Base-by-base conservation (phyloP, 2,329 filamentous ascomycete genomes). In the Trematosphaeria pertusa region DNA sequence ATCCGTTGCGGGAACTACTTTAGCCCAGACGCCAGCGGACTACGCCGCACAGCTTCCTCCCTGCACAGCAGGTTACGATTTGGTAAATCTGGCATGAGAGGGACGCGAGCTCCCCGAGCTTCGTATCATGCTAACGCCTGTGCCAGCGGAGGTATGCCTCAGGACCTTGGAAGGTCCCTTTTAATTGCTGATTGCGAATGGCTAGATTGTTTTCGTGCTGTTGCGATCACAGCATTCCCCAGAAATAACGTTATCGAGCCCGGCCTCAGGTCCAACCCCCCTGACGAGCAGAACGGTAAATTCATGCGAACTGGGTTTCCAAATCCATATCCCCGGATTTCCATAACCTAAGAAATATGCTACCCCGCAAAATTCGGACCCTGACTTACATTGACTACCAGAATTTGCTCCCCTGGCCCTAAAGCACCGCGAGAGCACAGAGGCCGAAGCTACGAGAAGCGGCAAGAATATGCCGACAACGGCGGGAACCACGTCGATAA, bases 301-400 rank as follows among this genome's bases (percentile, higher is more conserved):
- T n/a, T n/a, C n/a, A n/a, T n/a, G n/a, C n/a, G n/a, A n/a, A n/a
- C n/a, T n/a, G n/a, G n/a, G n/a, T n/a, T n/a, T n/a, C n/a, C n/a
- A n/a, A n/a, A n/a, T n/a, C n/a, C n/a, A n/a, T 37, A 28, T 37
- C 46, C 46, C 46, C 46, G 39, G 42, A 56, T 62, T 59, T 62
- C 48, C 52, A 50, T 61, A 43, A 63, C 58, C 64, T 64, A 69
- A 65, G 28, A 56, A 57, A 50, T 56, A 53, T 51, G 58, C 57
- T 70, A 68, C 67, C 67, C 67, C 66, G 65, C 67, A 65, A 61
- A 61, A 36, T 50, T 31, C 22, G 32, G 41, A 56, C 60, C 62
- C 59, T 58, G 47, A 40, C 37, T 26, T 19, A 20, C 28, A 28
- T 31, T 14, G 28, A 20, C 9, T 14, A 14, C 8, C 22, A 11